phyloP scores from a whole-genome alignment of 768 basidiomycete genomes.

The Leucocoprinus leucothites region DNA sequence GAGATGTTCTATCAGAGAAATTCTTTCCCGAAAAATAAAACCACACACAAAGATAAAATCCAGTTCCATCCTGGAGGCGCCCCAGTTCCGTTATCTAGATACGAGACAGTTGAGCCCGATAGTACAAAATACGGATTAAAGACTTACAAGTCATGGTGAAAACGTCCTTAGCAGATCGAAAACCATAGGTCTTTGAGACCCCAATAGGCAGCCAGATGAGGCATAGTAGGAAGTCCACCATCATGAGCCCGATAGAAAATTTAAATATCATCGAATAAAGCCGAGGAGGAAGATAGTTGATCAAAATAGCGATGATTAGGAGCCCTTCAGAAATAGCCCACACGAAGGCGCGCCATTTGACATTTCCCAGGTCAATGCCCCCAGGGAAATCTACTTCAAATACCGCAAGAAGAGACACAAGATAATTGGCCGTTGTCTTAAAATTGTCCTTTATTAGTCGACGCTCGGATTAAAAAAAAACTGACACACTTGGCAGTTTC shows the following conservation, averaged over 20 bases:
- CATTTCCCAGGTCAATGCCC: conserved; percentile 61
- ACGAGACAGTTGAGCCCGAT: not conserved
- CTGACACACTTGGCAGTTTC: conserved; percentile 73
- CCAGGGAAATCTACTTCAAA: conserved; percentile 85
- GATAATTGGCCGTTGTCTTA: conserved; percentile 85
- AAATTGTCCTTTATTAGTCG: too few species aligned
- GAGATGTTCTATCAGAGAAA: conserved; percentile 7
- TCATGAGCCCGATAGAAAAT: conserved; percentile 68
- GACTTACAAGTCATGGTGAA: conserved; percentile 76
- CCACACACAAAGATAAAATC: conserved; percentile 74
- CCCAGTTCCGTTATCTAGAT: conserved; percentile 47
- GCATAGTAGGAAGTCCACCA: conserved; percentile 86
- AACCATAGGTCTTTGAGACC: conserved; percentile 85
- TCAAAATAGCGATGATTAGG: conserved; percentile 66
- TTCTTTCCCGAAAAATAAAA: not conserved
- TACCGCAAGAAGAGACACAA: conserved; percentile 79
- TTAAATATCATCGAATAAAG: conserved; percentile 76
- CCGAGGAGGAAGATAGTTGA: conserved; percentile 83
- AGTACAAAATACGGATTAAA: not conserved
- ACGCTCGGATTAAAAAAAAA: too few species aligned
- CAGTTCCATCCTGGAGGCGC: conserved; percentile 90
- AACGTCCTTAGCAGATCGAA: conserved; percentile 78
- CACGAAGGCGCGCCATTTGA: conserved; percentile 84
- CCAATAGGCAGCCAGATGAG: conserved; percentile 92
- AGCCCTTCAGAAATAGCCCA: conserved; percentile 81